phyloP scores from a whole-genome alignment of 1,284 basidiomycete species.

The Fomitiporia mediterranea region DNA sequence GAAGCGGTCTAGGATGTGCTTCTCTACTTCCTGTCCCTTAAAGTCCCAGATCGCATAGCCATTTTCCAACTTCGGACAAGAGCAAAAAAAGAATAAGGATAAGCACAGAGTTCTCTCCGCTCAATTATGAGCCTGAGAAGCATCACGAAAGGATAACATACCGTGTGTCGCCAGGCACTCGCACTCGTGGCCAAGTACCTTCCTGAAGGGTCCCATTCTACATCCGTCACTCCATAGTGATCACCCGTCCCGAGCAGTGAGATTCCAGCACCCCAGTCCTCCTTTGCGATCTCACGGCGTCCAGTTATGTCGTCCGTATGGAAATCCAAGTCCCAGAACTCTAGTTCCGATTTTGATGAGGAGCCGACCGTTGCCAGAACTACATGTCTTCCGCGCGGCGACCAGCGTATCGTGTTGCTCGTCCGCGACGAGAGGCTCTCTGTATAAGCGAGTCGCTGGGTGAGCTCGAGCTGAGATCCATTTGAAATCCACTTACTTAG shows the following conservation, averaged over 20 bases:
- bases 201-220: slow-evolving; percentile 98
- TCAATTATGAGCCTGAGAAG: slow-evolving; percentile 9
- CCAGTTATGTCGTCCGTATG: slow-evolving; percentile 60
- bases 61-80: slow-evolving; percentile 98
- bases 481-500: slow-evolving; percentile 54
- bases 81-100: too few relatives aligned
- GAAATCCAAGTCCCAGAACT: slow-evolving; percentile 99
- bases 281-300: slow-evolving; percentile 59
- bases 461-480: slow-evolving; percentile 10
- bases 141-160: slow-evolving; percentile 37
- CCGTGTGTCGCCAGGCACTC: slow-evolving; percentile 92
- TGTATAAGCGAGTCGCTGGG: slow-evolving; percentile 29
- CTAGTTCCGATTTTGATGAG: slow-evolving; percentile 92
- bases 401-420: slow-evolving; percentile 96
- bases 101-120: too few relatives aligned
- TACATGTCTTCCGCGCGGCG: slow-evolving; percentile 93
- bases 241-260: slow-evolving; percentile 87
- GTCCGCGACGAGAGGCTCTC: slow-evolving; percentile 82
- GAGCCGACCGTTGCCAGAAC: slow-evolving; percentile 95
- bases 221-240: slow-evolving; percentile 97
- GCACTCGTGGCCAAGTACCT: slow-evolving; percentile 93
- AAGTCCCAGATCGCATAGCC: slow-evolving; percentile 99
- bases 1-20: slow-evolving; percentile 90
- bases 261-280: slow-evolving; percentile 85
- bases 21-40: slow-evolving; percentile 88